These are phyloP conservation scores for Ceratobasidium sp. DNA, from an alignment of 1,284 basidiomycete species.

Conservation along the genomic window DNA sequence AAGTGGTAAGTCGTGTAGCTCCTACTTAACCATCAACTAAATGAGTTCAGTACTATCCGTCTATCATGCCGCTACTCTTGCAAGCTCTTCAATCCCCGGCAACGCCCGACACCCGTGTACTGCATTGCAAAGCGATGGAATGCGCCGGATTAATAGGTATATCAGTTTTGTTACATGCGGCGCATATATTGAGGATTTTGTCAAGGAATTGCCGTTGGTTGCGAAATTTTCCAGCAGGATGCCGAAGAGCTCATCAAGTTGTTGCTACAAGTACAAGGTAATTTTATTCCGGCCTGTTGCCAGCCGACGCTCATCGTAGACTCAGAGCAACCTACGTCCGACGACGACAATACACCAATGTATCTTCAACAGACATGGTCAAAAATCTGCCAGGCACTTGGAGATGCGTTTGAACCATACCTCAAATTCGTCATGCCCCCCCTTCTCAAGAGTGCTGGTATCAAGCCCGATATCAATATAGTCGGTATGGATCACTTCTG, in stretches of 20 bases:
- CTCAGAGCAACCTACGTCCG: constrained; percentile 38
- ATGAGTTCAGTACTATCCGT: constrained; percentile 71
- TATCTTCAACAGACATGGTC: constrained; percentile 71
- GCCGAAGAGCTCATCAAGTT: constrained; percentile 78
- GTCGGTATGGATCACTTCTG: constrained; percentile 67
- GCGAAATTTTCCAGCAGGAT: constrained; percentile 80
- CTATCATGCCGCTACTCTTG: constrained; percentile 82
- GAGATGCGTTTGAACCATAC: constrained; percentile 85
- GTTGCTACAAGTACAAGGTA: constrained; percentile 84
- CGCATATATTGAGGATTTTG: constrained; percentile 28
- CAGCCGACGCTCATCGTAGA: background rate
- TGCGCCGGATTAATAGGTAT: constrained; percentile 84
- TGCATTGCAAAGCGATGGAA: constrained; percentile 87
- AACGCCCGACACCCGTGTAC: constrained; percentile 72
- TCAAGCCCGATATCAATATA: constrained; percentile 84
- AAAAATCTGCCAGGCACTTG: constrained; percentile 84
- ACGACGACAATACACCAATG: constrained; percentile 41
- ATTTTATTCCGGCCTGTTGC: background rate
- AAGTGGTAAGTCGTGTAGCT: constrained; percentile 61
- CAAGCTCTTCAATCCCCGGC: constrained; percentile 80
- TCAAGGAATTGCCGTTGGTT: constrained; percentile 83
- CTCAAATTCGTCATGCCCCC: constrained; percentile 85
- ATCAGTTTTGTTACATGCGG: constrained; percentile 49
- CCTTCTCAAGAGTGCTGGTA: constrained; percentile 78
- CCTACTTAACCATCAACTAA: too few relatives aligned